Conservation (phyloP, 352 stramenopile species). For the Phytophthora sojae region DNA sequence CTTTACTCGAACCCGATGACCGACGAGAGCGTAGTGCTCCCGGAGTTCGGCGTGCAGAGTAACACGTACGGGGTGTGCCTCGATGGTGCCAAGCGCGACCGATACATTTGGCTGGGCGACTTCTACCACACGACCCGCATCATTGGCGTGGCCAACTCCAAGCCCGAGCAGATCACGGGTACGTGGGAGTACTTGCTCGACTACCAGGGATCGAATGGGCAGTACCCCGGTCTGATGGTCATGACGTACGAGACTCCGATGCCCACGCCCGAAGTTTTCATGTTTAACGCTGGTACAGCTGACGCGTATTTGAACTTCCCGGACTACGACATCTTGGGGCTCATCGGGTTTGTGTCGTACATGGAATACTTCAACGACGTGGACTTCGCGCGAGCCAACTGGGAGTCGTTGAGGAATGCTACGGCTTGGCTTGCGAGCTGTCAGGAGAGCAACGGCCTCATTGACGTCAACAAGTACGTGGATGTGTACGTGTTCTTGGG, state of each 20-base stretch:
- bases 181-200: constrained; percentile 37
- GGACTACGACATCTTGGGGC: constrained; percentile 41
- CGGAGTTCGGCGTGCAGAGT: not conserved
- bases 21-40: constrained; percentile 23
- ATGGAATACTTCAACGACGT: constrained; percentile 43
- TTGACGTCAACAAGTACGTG: constrained; percentile 35
- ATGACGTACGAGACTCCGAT: constrained; percentile 45
- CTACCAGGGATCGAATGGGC: constrained; percentile 22
- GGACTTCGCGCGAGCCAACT: constrained; percentile 26
- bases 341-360: constrained; percentile 41
- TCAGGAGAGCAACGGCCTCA: constrained; percentile 35
- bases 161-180: constrained; percentile 30
- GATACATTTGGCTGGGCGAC: constrained; percentile 41
- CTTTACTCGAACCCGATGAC: constrained; percentile 43
- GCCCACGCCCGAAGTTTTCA: constrained; percentile 35
- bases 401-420: constrained; percentile 28
- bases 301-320: constrained; percentile 32
- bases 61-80: too few relatives aligned
- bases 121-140: constrained; percentile 38
- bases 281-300: constrained; percentile 28
- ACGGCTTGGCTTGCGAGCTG: constrained; percentile 25
- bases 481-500: constrained; percentile 33
- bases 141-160: constrained; percentile 34
- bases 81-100: constrained; percentile 31
- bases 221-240: constrained; percentile 28